Evolutionary conservation across 2,329 filamentous ascomycete genomes (phyloP).

Genomic region (Phialocephala sp.): DNA sequence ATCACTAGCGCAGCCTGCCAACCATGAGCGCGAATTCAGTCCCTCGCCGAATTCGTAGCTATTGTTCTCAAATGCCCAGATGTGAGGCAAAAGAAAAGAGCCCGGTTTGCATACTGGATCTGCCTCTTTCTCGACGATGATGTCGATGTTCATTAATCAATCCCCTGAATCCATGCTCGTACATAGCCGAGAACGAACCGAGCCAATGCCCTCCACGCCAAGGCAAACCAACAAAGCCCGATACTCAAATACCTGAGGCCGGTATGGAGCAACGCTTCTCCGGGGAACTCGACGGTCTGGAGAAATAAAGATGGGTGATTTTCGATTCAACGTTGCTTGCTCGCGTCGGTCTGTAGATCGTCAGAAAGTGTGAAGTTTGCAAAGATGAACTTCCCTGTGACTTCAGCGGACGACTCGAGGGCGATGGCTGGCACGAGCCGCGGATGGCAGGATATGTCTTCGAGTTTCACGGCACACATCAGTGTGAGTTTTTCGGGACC

Average conservation of each 20-base stretch:
- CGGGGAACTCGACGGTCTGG: background rate
- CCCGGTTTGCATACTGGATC: too few relatives aligned
- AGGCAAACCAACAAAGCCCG: background rate
- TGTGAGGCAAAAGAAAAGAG: too few relatives aligned
- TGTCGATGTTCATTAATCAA: background rate
- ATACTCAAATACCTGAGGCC: background rate
- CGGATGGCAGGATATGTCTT: background rate
- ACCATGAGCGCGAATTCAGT: too few relatives aligned
- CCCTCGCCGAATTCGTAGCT: too few relatives aligned
- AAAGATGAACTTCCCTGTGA: background rate
- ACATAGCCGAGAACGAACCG: background rate
- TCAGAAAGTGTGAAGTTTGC: too few relatives aligned
- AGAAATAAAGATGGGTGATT: background rate
- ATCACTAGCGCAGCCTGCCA: too few relatives aligned
- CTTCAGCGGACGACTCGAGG: background rate
- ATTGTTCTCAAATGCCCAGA: too few relatives aligned
- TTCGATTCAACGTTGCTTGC: background rate
- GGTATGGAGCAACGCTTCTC: background rate
- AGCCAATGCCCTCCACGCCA: background rate
- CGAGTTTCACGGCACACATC: background rate
- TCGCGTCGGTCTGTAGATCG: too few relatives aligned
- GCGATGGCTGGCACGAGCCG: background rate
- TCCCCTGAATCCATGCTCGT: background rate
- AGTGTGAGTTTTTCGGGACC: background rate
- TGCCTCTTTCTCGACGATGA: too few relatives aligned